Conservation (phyloP, 176 grass and related monocot species). For the Elymus sibiricus region DNA sequence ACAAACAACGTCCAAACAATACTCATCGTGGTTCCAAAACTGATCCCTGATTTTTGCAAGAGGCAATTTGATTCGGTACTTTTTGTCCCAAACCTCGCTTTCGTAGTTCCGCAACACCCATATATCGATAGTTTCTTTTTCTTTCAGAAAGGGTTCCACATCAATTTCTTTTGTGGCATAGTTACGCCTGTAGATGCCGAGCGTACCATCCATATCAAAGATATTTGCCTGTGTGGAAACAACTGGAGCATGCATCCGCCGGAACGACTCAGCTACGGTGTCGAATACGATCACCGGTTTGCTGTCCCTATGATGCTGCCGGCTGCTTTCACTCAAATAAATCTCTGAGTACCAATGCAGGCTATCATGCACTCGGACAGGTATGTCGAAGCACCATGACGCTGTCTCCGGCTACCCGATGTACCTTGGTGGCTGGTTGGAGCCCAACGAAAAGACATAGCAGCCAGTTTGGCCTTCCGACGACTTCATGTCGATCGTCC, state of each 20-base stretch:
- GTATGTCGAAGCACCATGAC: neutral
- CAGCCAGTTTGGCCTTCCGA: neutral
- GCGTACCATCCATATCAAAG: too few species aligned
- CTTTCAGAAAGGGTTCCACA: too few species aligned
- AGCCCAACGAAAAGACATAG: neutral
- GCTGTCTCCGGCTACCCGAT: neutral
- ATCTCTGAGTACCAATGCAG: neutral
- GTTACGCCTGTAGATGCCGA: too few species aligned
- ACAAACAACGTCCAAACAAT: too few species aligned
- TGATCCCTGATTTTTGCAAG: too few species aligned
- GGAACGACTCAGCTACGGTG: neutral
- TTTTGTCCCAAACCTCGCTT: too few species aligned
- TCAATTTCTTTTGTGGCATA: too few species aligned
- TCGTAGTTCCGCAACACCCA: too few species aligned
- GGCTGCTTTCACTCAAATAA: neutral
- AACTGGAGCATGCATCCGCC: neutral
- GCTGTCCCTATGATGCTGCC: neutral
- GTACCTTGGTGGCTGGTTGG: neutral
- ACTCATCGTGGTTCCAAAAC: too few species aligned
- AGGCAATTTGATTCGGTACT: too few species aligned
- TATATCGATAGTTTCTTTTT: too few species aligned
- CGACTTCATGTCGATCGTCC: too few species aligned
- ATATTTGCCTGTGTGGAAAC: neutral
- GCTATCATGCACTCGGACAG: neutral
- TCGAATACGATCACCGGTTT: neutral